Base-by-base conservation (phyloP, 495 filamentous ascomycete genomes). In the Pyrenula massariospora region DNA sequence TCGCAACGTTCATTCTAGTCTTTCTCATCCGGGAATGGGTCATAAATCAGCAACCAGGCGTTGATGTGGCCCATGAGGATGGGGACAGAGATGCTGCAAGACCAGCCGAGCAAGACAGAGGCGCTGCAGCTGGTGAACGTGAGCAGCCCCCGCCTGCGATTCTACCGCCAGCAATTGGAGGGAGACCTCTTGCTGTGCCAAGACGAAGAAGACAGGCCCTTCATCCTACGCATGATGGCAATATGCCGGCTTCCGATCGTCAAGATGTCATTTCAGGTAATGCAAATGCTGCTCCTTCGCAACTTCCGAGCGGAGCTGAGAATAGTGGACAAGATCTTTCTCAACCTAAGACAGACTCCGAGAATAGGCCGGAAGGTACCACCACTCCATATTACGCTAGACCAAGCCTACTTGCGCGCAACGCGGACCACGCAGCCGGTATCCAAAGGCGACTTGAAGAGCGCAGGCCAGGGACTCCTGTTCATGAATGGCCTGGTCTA, bases 21-120 rank as follows among this genome's bases (percentile, higher is more conserved):
- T 96, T 99, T 60, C 71, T 99, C 19, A 96, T 99, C 53, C 77
- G 93, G 19, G 93, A 99, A 70, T 99, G 95, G 82, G 93, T 99
- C 47, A 90, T 97, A 3, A 92, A 97, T 63, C 93, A 97, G 65
- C 94, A 96, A 64, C 91, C 91, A 10, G 86, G 87, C 58, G 75
- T 78, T 31, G 79, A 82, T 56, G 71, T 83, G 50, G 74, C 69
- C 20, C 65, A 84, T 69, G 19, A 52, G n/a, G 61, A 60, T 21
- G 42, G 24, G 42, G 60, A 10, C n/a, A 54, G 42, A 42, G 62
- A 64, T 22, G 55, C 50, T 23, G 24, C 24, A 51, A 53, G 10
- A 36, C 25, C 22, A 25, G n/a, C 47, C 25, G 60, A 49, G 31
- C 61, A 31, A 24, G 31, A 42, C 15, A 5, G 15, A 8, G 8